These are phyloP conservation scores for Cardamine resedifolia DNA, from an alignment of 345 rosid species.

Conservation along the genomic window DNA sequence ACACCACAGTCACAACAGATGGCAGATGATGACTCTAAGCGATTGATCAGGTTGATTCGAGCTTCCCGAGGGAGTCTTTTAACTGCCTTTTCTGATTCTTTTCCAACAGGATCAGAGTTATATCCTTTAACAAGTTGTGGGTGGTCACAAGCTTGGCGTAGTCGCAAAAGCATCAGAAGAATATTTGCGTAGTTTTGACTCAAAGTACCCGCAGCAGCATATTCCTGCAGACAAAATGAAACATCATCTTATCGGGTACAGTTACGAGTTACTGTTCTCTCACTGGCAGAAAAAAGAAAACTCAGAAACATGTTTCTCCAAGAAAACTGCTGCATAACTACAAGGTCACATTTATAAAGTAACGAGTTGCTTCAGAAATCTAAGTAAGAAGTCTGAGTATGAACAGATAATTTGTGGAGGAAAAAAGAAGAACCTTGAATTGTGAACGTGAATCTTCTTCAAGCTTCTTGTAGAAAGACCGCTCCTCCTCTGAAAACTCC, in stretches of 20 bases:
- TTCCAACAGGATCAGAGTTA: constrained; percentile 59
- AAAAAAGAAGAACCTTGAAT: constrained; percentile 63
- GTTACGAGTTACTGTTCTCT: constrained; percentile 10
- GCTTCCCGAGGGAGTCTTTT: constrained; percentile 59
- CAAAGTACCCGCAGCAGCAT: constrained; percentile 92
- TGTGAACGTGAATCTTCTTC: constrained; percentile 80
- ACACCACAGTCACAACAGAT: constrained; percentile 72
- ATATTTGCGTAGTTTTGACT: constrained; percentile 93
- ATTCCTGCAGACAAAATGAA: constrained; percentile 56
- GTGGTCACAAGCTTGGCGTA: constrained; percentile 98
- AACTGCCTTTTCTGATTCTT: constrained; percentile 68
- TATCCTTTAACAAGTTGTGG: constrained; percentile 75
- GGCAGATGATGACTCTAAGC: constrained; percentile 56
- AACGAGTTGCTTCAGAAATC: constrained; percentile 9
- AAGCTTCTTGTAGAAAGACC: constrained; percentile 77
- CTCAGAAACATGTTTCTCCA: constrained; percentile 18
- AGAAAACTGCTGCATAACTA: constrained; percentile 5
- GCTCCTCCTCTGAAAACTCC: constrained; percentile 78
- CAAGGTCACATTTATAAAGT: constrained; percentile 10
- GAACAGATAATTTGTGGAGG: not conserved
- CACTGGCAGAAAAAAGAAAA: not conserved
- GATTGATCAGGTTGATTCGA: constrained; percentile 50
- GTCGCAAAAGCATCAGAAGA: constrained; percentile 95
- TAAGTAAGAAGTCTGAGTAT: not conserved
- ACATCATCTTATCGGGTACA: constrained; percentile 17